Conservation (phyloP, 306 rosid species). For the Herpetospermum pedunculosum region DNA sequence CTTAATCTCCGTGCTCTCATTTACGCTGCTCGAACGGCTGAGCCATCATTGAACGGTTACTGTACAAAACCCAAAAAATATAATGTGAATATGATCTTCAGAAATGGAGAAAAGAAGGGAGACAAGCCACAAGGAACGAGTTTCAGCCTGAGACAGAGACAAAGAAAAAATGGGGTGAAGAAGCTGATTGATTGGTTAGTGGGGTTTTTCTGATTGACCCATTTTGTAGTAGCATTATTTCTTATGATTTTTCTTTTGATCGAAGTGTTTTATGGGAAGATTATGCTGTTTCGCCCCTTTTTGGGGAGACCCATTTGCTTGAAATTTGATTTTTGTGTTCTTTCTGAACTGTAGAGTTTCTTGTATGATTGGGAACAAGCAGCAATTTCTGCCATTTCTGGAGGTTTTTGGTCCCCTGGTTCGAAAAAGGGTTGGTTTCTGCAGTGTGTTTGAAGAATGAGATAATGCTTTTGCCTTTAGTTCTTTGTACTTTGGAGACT, state of each 20-base stretch:
- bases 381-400: constrained; percentile 20
- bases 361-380: constrained; percentile 15
- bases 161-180: constrained; percentile 39
- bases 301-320: constrained; percentile 24
- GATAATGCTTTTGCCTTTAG: constrained; percentile 9
- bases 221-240: constrained; percentile 23
- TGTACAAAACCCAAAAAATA: background rate
- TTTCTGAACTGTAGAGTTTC: constrained; percentile 13
- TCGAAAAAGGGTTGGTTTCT: constrained; percentile 13
- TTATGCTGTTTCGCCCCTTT: constrained; percentile 16
- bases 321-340: constrained; percentile 12
- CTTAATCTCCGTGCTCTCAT: background rate
- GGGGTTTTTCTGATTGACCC: constrained; percentile 14
- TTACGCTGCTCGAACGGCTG: constrained; percentile 22
- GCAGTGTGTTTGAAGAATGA: constrained; percentile 11
- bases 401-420: constrained; percentile 22
- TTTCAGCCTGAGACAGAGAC: background rate
- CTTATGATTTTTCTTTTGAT: constrained; percentile 24
- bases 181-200: constrained; percentile 20
- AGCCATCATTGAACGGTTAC: constrained; percentile 17
- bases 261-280: constrained; percentile 6
- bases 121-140: background rate
- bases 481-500: constrained; percentile 20
- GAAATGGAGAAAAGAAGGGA: background rate
- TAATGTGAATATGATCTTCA: constrained; percentile 1